Percentiles rank a stretch among this genome's conserved stretches.
These are phyloP conservation scores for Ophiocordyceps robertsii DNA, from an alignment of 2,329 filamentous ascomycete species.

Conservation along the genomic window DNA sequence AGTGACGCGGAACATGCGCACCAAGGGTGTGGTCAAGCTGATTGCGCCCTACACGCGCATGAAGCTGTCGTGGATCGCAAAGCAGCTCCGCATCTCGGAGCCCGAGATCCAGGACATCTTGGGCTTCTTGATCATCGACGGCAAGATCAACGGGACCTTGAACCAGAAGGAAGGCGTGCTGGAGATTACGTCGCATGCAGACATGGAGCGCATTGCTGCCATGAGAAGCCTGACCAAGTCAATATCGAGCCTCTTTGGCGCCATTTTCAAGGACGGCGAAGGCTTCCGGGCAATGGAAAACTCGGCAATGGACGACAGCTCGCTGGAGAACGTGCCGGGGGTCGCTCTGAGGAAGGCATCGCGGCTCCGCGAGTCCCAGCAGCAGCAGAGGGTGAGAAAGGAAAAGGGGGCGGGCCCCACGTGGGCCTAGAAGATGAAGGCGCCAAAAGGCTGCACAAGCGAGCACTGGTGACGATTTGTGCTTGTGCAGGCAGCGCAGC, in stretches of 20 bases:
- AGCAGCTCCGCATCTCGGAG: constrained; percentile 73
- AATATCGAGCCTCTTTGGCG: constrained; percentile 53
- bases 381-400: not conserved
- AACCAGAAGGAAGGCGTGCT: constrained; percentile 79
- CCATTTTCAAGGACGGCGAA: constrained; percentile 66
- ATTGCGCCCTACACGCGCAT: constrained; percentile 93
- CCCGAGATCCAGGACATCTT: constrained; percentile 88
- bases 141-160: constrained; percentile 75
- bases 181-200: constrained; percentile 60
- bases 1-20: constrained; percentile 95
- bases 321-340: constrained; percentile 11
- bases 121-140: constrained; percentile 85
- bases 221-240: constrained; percentile 61
- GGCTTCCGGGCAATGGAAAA: constrained; percentile 37
- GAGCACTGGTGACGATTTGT: no score
- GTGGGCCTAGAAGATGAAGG: not conserved
- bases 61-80: constrained; percentile 75
- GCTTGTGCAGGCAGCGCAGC: no score
- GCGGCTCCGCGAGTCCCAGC: not conserved
- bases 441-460: no score
- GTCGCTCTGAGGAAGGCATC: constrained; percentile 5
- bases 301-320: constrained; percentile 12
- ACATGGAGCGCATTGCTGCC: constrained; percentile 60
- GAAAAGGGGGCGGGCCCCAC: not conserved
- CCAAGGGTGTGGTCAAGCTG: constrained; percentile 84